Percentiles rank a stretch among this genome's conserved stretches.
Evolutionary conservation across 257 asterid species (phyloP).

Genomic region (Nicotiana paniculata): DNA sequence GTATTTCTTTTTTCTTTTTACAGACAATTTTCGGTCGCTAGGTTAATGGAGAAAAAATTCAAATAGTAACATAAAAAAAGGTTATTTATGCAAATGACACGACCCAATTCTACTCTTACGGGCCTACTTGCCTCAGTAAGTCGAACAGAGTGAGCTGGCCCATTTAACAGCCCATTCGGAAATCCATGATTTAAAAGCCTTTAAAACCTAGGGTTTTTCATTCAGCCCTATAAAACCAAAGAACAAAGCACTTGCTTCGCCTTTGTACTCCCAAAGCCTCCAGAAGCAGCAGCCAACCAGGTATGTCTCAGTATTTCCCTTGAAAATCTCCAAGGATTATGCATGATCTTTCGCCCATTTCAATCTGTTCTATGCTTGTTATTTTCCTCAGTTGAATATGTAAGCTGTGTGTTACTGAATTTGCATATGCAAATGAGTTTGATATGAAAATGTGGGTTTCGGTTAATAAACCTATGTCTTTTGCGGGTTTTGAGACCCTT

Average conservation of each 20-base stretch:
- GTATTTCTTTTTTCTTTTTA: too few relatives aligned
- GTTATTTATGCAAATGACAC: too few relatives aligned
- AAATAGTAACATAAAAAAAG: too few relatives aligned
- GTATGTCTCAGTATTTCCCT: neutral
- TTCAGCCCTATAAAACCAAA: neutral
- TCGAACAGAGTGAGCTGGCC: neutral
- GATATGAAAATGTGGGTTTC: neutral
- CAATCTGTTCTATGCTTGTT: neutral
- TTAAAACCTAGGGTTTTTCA: neutral
- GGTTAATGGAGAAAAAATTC: too few relatives aligned
- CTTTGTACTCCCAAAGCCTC: neutral
- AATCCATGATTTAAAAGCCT: neutral
- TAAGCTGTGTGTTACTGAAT: neutral
- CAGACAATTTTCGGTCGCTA: too few relatives aligned
- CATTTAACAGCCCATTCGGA: neutral
- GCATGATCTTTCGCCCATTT: neutral
- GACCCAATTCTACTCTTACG: too few relatives aligned
- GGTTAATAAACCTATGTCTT: neutral
- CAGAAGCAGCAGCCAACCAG: neutral
- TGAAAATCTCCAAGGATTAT: neutral
- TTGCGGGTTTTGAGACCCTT: neutral
- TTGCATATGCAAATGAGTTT: neutral
- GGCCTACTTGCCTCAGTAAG: too few relatives aligned
- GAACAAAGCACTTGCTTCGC: neutral
- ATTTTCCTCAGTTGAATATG: neutral